Percentiles rank a stretch among this genome's conserved stretches.
Evolutionary conservation across 352 stramenopile species (phyloP).

Genomic region (Phytophthora cajani): DNA sequence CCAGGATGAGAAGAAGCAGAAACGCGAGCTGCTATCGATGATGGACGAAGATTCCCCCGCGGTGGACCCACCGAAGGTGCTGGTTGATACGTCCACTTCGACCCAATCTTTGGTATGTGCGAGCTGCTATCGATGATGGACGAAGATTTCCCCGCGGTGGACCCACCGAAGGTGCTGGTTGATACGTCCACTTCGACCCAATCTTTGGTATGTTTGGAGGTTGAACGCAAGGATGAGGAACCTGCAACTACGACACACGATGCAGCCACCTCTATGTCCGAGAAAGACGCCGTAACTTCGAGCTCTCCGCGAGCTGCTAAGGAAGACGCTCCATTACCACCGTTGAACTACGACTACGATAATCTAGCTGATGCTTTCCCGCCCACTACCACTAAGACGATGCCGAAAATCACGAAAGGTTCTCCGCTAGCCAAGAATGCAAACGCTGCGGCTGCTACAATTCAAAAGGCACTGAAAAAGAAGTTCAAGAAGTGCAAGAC

Average conservation of each 20-base stretch:
- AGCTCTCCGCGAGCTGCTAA: background rate
- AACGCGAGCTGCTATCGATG: slow-evolving; percentile 19
- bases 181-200: slow-evolving; percentile 8
- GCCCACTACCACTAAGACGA: background rate
- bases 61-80: background rate
- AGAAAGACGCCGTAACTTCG: background rate
- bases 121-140: slow-evolving; percentile 19
- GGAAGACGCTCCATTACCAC: background rate
- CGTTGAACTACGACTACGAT: too few relatives aligned
- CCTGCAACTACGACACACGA: background rate
- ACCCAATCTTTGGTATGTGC: too few relatives aligned
- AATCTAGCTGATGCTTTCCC: background rate
- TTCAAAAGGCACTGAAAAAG: slow-evolving; percentile 59
- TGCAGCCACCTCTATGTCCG: background rate
- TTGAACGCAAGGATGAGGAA: background rate
- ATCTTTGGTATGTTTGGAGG: background rate
- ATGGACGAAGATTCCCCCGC: slow-evolving; percentile 15
- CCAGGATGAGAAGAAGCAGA: slow-evolving; percentile 30
- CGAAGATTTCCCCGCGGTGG: slow-evolving; percentile 16
- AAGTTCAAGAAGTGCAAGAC: slow-evolving; percentile 46
- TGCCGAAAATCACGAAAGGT: slow-evolving; percentile 23
- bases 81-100: slow-evolving; percentile 7
- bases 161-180: background rate
- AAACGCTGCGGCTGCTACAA: slow-evolving; percentile 45
- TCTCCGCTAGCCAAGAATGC: slow-evolving; percentile 9